phyloP scores from a whole-genome alignment of 441 rosid genomes.

The Bruguiera hainesii region DNA sequence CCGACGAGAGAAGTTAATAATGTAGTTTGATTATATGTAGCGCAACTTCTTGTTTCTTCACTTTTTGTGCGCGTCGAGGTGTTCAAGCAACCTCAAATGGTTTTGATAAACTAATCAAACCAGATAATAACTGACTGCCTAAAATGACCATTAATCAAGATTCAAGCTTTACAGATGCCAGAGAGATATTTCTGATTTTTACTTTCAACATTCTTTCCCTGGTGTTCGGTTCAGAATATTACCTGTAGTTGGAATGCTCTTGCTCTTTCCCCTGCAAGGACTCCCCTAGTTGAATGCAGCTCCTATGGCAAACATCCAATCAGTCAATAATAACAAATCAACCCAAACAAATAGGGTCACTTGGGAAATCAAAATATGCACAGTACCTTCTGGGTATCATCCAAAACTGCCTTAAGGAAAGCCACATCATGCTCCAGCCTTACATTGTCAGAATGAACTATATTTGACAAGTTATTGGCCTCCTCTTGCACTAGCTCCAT shows the following conservation, averaged over 20 bases:
- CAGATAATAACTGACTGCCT: not conserved
- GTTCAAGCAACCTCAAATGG: not conserved
- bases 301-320: conserved; percentile 39
- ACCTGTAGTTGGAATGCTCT: conserved; percentile 97
- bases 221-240: not conserved
- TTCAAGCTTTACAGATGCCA: too few relatives aligned
- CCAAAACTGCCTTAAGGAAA: conserved; percentile 90
- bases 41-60: not conserved
- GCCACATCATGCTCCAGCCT: conserved; percentile 99
- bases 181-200: too few relatives aligned
- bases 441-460: conserved; percentile 91
- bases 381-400: conserved; percentile 89
- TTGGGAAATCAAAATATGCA: not conserved
- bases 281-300: conserved; percentile 90
- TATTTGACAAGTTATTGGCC: conserved; percentile 78
- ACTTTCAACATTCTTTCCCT: too few relatives aligned
- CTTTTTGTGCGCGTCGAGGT: not conserved
- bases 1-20: too few relatives aligned
- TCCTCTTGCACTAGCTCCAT: conserved; percentile 87
- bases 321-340: conserved; percentile 2
- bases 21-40: too few relatives aligned
- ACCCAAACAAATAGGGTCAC: too few relatives aligned
- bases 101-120: too few relatives aligned
- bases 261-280: conserved; percentile 78
- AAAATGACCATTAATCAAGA: not conserved